phyloP scores from a whole-genome alignment of 805 yeast genomes.

The Suhomyces pyralidae region DNA sequence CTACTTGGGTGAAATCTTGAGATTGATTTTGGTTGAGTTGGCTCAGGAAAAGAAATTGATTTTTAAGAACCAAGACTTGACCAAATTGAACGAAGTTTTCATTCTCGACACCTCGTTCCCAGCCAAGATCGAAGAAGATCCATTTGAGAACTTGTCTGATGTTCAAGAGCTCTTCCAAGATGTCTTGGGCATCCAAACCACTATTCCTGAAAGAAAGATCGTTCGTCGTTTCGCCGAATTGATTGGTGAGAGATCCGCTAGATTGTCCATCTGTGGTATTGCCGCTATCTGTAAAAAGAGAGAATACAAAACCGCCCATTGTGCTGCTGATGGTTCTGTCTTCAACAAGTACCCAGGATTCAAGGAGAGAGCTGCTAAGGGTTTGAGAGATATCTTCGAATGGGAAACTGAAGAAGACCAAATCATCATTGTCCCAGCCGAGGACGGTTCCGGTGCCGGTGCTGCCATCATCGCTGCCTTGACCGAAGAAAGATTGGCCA shows the following conservation, averaged over 20 bases:
- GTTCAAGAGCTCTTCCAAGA: conserved; percentile 63
- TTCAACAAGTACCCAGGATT: conserved; percentile 91
- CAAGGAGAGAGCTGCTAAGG: conserved; percentile 84
- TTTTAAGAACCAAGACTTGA: conserved; percentile 66
- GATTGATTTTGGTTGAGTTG: conserved; percentile 76
- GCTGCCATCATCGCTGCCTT: conserved; percentile 98
- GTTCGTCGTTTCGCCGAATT: conserved; percentile 81
- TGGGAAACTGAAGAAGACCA: conserved; percentile 78
- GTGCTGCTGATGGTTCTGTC: conserved; percentile 98
- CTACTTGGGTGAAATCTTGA: conserved; percentile 88
- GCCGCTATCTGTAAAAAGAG: conserved; percentile 92
- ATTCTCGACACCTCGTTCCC: conserved; percentile 88
- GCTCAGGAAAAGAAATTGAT: conserved; percentile 56
- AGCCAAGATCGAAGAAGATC: conserved; percentile 83
- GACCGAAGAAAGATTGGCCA: conserved; percentile 72
- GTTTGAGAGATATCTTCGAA: conserved; percentile 81
- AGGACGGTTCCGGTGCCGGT: conserved; percentile 98
- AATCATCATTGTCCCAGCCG: conserved; percentile 83
- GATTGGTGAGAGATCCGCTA: conserved; percentile 88
- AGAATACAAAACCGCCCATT: conserved; percentile 70
- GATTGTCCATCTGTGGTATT: conserved; percentile 90
- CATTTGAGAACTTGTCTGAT: conserved; percentile 76
- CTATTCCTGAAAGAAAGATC: conserved; percentile 74
- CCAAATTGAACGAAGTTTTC: conserved; percentile 60
- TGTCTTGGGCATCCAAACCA: conserved; percentile 61